A percentile compares a stretch with the other conserved stretches of the same genome.
These are phyloP conservation scores for Ramularia collo-cygni DNA, from an alignment of 2,329 filamentous ascomycete species.

Conservation along the genomic window DNA sequence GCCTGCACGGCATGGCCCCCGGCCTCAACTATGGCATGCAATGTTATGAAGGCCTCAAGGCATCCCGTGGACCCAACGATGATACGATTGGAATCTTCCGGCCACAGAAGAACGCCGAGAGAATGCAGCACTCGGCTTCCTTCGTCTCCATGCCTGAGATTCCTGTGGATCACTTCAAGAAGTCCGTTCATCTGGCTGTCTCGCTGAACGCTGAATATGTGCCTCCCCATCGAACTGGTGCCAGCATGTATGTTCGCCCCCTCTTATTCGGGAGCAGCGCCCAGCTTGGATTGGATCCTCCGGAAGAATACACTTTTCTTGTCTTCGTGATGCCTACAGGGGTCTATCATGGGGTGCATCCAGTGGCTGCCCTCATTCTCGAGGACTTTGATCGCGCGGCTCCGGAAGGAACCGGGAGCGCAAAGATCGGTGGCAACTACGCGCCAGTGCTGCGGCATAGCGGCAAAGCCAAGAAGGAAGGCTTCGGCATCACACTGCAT, in stretches of 20 bases:
- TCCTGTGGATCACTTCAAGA: constrained; percentile 67
- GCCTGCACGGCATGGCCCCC: constrained; percentile 90
- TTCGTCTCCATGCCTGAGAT: constrained; percentile 79
- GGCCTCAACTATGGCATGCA: constrained; percentile 96
- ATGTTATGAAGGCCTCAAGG: constrained; percentile 97
- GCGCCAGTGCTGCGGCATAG: constrained; percentile 85
- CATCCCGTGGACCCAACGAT: constrained; percentile 72
- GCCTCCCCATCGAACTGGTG: constrained; percentile 79
- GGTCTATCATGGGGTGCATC: constrained; percentile 84
- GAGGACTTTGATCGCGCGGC: constrained; percentile 91
- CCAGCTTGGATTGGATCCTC: constrained; percentile 77
- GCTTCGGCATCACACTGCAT: constrained; percentile 91
- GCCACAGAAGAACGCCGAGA: constrained; percentile 72
- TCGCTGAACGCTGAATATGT: constrained; percentile 84
- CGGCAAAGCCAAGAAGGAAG: constrained; percentile 68
- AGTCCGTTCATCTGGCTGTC: constrained; percentile 73
- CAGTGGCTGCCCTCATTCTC: constrained; percentile 79
- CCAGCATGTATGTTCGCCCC: constrained; percentile 87
- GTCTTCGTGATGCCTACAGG: constrained; percentile 89
- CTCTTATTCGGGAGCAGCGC: constrained; percentile 81
- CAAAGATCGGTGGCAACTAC: constrained; percentile 96
- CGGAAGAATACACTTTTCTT: constrained; percentile 85
- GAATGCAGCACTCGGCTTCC: constrained; percentile 76
- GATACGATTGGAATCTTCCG: constrained; percentile 77
- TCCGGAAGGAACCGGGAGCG: constrained; percentile 81